Base-by-base conservation (phyloP, 257 asterid genomes). In the Striga asiatica region DNA sequence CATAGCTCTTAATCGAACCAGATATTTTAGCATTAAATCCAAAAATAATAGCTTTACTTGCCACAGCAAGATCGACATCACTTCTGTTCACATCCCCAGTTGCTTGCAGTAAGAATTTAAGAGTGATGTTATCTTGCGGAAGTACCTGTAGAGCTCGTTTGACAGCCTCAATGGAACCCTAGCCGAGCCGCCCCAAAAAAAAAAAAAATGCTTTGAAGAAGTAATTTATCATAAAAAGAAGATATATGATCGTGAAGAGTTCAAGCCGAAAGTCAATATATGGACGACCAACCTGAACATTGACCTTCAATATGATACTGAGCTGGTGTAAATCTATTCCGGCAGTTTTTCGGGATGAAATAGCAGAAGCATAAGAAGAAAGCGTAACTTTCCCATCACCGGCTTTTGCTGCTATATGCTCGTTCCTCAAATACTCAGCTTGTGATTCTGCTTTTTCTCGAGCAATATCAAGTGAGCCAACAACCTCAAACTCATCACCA, bases 301-400 rank as follows among this genome's bases (percentile, higher is more conserved):
- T 95, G 72, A 88, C 99, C 74, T 88, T 92, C 62, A 84, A 73
- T 74, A 92, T 78, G 54, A 92, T 70, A 68, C 88, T 92, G 27
- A 88, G 80, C 65, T 82, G 97, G 78, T 92, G 97, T 78, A 88
- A 58, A 78, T 88, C 97, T 54, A 85, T 52, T 50, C 99, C 99
- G 61, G 74, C 65, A 54, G 54, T 72, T 66, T 79, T 81, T 71
- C 95, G 87, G 9, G 85, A 37, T 16, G 94, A 84, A 64, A 79
- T 91, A 67, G 97, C 95, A 71, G 89, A 84, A 50, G 95, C 95
- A 35, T 82, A 81, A 56, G 95, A 92, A 57, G 95, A 84, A 62
- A 92, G 94, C 3, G 97, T 92, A 61, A 88, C 58, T 72, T 71
- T 88, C 60, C 97, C 99, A 67, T 92, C 97, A 63, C 97, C 97